Conservation (phyloP, 768 basidiomycete species). For the Punctularia strigosozonata region DNA sequence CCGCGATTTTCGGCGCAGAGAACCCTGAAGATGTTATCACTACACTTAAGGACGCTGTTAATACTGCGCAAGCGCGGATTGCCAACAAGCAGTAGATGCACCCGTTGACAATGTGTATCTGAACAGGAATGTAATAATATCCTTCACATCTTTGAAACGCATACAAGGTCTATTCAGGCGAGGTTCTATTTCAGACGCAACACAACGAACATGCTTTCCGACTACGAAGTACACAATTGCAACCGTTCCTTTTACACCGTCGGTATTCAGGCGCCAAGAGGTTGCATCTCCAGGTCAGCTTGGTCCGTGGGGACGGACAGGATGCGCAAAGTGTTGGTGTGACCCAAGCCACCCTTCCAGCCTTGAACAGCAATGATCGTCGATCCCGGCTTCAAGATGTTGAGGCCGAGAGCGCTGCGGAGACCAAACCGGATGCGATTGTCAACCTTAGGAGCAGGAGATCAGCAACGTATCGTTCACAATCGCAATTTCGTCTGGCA, state of each 20-base stretch:
- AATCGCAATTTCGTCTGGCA: constrained; percentile 1
- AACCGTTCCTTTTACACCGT: too few species aligned
- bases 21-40: constrained; percentile 71
- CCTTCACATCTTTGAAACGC: too few species aligned
- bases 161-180: too few species aligned
- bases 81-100: constrained; percentile 11
- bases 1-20: constrained; percentile 82
- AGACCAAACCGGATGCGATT: constrained; percentile 87
- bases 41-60: constrained; percentile 56
- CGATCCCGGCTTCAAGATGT: constrained; percentile 78
- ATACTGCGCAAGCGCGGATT: constrained; percentile 47
- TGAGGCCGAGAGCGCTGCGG: constrained; percentile 68
- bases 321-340: constrained; percentile 86
- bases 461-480: constrained; percentile 5
- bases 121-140: too few species aligned
- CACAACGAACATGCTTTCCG: too few species aligned
- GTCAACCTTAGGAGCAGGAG: constrained; percentile 46
- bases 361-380: constrained; percentile 95
- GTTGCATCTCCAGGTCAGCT: constrained; percentile 69
- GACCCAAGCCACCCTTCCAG: constrained; percentile 97
- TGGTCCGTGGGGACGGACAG: constrained; percentile 72
- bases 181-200: too few species aligned
- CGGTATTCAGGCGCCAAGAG: constrained; percentile 38
- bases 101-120: too few species aligned
- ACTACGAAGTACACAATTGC: too few species aligned